Evolutionary conservation across 2,329 filamentous ascomycete species (phyloP), one percentile per base, ranked within the genome.

Genomic region (Sarocladiaceae sp.): DNA sequence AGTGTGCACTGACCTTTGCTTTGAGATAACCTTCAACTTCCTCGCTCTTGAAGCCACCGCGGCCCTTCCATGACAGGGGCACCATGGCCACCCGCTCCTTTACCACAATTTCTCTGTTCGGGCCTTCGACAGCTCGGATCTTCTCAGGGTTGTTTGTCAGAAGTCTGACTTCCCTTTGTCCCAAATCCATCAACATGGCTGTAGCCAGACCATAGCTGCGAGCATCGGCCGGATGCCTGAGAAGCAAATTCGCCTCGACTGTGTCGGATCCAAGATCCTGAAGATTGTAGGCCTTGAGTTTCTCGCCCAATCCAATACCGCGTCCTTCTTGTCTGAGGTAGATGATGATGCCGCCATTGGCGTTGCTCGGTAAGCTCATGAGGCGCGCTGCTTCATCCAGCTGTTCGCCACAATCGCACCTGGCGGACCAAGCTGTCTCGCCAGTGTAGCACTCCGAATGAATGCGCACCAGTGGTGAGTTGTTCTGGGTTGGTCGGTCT

Each of bases 391-490:
- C 94, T 73, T 99, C 94, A 67, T 99, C 94, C 2, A 99, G 79
- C 68, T 99, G 94, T 71, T 99, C 94, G 53, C 94, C 94, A 67
- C 94, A 99, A 71, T 99, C 94, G 72, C 94, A 99, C 25, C 94
- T 85, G 31, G 94, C 93, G 7, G 92, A 97, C 94, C 94, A 97
- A 1, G 95, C 94, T 1, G 94, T 99, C 75, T 99, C 94, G 54
- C 94, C 94, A 0, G 94, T 99, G 70, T 99, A 99, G 72, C 94
- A 99, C 70, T 99, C 94, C 3, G 90, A 96, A 69, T 99, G 94
- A 64, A 99, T 99, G 53, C 94, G 82, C 44, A 99, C 93, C 35
- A 99, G 75, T 0, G 94, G 90, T 49, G 56, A 53, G 37, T 63
- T 26, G 26, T 44, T 52, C 29, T 23, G 11, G 26, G 31, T 13